Conservation (phyloP, 768 basidiomycete species). For the Lactarius hengduanensis region DNA sequence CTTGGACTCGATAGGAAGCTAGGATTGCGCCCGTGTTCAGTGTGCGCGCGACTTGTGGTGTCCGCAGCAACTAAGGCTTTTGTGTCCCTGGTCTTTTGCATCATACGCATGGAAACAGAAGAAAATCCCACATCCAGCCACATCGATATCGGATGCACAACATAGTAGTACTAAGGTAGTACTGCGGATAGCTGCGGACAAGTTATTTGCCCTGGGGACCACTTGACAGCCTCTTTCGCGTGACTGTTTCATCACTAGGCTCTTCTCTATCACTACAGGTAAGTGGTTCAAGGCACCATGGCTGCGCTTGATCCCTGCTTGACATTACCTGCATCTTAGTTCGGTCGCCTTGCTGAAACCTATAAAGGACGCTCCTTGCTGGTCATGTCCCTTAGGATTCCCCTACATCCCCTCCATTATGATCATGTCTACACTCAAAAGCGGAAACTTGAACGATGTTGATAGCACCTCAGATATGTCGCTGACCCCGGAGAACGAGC, state of each 20-base stretch:
- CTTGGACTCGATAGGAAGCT: background rate
- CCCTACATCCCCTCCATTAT: background rate
- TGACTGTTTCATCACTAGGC: background rate
- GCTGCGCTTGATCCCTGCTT: background rate
- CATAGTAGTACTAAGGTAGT: background rate
- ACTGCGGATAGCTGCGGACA: slow-evolving; percentile 16
- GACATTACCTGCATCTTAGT: background rate
- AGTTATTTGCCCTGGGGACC: background rate
- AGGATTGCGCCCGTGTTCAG: slow-evolving; percentile 3
- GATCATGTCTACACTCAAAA: background rate
- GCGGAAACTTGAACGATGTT: background rate
- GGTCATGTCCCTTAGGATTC: background rate
- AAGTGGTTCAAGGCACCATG: background rate
- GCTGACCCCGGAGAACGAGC: slow-evolving; percentile 23
- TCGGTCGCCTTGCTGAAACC: background rate
- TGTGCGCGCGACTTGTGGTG: background rate
- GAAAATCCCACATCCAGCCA: too few species aligned
- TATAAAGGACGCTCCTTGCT: background rate
- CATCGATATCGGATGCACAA: background rate
- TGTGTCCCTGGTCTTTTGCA: background rate
- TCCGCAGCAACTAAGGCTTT: slow-evolving; percentile 11
- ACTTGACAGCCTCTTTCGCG: background rate
- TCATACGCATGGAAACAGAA: background rate
- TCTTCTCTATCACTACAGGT: background rate
- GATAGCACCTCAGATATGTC: background rate